Conservation (phyloP, 495 filamentous ascomycete species). For the Chaetomium fimeti region DNA sequence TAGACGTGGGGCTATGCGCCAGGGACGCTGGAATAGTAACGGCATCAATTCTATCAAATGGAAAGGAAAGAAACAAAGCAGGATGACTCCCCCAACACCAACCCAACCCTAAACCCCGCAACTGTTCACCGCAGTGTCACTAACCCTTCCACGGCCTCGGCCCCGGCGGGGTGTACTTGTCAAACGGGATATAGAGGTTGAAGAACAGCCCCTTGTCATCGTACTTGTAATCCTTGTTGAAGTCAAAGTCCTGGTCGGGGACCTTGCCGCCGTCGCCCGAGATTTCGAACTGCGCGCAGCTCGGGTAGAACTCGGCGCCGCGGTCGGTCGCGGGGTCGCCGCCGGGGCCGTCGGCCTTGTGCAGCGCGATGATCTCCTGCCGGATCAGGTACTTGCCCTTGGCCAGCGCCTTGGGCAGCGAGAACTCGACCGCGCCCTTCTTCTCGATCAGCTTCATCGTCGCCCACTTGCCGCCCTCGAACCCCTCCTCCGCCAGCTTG, state of each 20-base stretch:
- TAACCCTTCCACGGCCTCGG: slow-evolving; percentile 5
- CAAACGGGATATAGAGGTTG: slow-evolving; percentile 36
- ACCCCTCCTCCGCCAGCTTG: slow-evolving; percentile 49
- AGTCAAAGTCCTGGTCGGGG: slow-evolving; percentile 33
- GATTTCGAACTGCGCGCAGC: slow-evolving; percentile 47
- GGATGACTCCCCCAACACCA: not conserved
- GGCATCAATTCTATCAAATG: not conserved
- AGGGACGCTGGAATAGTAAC: not conserved
- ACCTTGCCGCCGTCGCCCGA: slow-evolving; percentile 35
- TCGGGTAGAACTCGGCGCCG: slow-evolving; percentile 42
- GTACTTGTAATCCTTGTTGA: slow-evolving; percentile 35
- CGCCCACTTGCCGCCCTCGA: slow-evolving; percentile 36
- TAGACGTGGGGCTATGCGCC: too few species aligned
- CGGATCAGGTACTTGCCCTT: slow-evolving; percentile 43
- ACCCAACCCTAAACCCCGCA: not conserved
- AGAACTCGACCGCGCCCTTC: slow-evolving; percentile 47
- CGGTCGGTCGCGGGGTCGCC: slow-evolving; percentile 30
- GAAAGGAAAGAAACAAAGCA: not conserved
- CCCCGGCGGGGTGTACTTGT: slow-evolving; percentile 22
- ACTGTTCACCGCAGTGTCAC: not conserved
- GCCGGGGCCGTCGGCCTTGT: slow-evolving; percentile 41
- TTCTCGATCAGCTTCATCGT: slow-evolving; percentile 45
- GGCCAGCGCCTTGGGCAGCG: slow-evolving; percentile 35
- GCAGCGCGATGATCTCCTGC: slow-evolving; percentile 44
- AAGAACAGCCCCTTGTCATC: slow-evolving; percentile 39